These are phyloP conservation scores for Bolboschoenoplectus hybrid DNA, from an alignment of 202 grass and related monocot genomes.

Conservation along the genomic window DNA sequence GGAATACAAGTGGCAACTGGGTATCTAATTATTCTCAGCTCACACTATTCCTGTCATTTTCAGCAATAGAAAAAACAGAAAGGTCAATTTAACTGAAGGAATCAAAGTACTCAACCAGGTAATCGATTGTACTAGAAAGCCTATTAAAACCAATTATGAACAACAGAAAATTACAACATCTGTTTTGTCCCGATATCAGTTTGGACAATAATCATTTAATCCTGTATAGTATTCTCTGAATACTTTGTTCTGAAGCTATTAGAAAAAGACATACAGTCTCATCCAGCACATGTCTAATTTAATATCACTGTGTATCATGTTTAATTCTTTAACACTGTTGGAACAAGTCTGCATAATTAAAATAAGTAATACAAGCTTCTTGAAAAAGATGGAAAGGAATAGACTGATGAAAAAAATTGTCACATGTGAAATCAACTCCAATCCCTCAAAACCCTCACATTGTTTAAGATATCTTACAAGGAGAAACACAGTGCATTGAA, in stretches of 20 bases:
- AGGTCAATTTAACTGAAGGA: background rate
- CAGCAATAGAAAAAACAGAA: slow-evolving; percentile 22
- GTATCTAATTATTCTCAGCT: background rate
- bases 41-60: background rate
- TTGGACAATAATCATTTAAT: background rate
- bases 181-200: background rate
- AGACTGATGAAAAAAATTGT: background rate
- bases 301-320: background rate
- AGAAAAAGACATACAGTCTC: background rate
- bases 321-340: background rate
- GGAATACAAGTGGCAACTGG: background rate
- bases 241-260: background rate
- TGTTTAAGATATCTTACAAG: background rate
- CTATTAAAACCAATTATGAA: background rate
- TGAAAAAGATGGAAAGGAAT: background rate
- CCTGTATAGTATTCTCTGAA: background rate
- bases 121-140: background rate
- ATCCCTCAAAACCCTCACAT: background rate
- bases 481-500: background rate
- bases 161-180: background rate
- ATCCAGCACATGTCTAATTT: background rate
- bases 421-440: background rate
- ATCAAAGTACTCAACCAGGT: background rate
- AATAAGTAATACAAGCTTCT: background rate
- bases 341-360: background rate